A percentile compares a stretch with the other conserved stretches of the same genome.
phyloP scores from a whole-genome alignment of 345 rosid species.

The Eutrema yunnanense region DNA sequence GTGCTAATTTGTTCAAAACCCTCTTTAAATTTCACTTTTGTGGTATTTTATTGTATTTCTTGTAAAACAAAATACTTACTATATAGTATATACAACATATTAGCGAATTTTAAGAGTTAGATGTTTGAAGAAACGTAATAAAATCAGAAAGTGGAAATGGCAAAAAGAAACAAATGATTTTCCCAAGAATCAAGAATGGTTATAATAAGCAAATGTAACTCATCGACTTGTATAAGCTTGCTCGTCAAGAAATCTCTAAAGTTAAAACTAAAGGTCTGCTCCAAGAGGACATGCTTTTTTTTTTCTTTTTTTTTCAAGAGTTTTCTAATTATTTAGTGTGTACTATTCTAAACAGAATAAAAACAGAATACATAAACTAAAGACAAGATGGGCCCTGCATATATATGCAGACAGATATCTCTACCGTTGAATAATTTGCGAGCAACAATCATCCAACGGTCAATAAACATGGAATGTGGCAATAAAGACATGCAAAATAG shows the following conservation, averaged over 20 bases:
- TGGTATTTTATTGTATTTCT: not conserved
- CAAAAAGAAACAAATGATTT: not conserved
- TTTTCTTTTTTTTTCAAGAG: not conserved
- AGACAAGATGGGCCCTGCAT: not conserved
- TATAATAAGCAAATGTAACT: not conserved
- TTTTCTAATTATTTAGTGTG: not conserved
- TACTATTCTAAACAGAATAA: slow-evolving; percentile 2
- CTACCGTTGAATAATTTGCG: not conserved
- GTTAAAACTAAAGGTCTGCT: slow-evolving; percentile 6
- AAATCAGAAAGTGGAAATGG: not conserved
- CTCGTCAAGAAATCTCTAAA: slow-evolving; percentile 26
- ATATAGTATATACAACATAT: not conserved
- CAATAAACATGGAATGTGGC: not conserved
- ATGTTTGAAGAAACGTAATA: too few relatives aligned
- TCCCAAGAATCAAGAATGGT: not conserved
- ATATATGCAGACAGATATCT: not conserved
- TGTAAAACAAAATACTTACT: not conserved
- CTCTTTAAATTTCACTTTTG: too few relatives aligned
- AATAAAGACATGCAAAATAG: slow-evolving; percentile 15
- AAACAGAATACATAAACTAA: slow-evolving; percentile 16
- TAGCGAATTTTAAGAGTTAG: too few relatives aligned
- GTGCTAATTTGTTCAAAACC: too few relatives aligned
- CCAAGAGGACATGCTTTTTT: not conserved
- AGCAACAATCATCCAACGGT: slow-evolving; percentile 10
- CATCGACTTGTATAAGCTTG: slow-evolving; percentile 10